Conservation (phyloP, 352 stramenopile genomes). For the Phytophthora syringae region DNA sequence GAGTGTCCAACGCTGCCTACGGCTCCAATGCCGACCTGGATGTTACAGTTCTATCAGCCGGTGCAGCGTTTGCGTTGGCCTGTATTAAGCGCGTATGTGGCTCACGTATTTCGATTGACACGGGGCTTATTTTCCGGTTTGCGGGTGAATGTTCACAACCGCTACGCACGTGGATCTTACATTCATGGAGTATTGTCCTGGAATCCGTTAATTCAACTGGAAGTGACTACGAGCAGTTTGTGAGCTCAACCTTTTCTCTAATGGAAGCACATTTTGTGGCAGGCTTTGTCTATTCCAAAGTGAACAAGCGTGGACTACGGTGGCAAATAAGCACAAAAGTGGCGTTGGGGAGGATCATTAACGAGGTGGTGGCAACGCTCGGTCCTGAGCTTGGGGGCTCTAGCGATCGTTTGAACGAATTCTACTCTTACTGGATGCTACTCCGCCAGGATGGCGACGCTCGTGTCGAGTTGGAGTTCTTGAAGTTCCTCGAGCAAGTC, state of each 20-base stretch:
- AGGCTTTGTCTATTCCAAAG: slow-evolving; percentile 78
- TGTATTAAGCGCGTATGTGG: slow-evolving; percentile 85
- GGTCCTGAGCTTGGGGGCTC: slow-evolving; percentile 59
- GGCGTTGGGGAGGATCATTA: slow-evolving; percentile 69
- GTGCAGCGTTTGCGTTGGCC: slow-evolving; percentile 75
- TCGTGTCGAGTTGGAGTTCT: slow-evolving; percentile 79
- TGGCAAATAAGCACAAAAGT: slow-evolving; percentile 68
- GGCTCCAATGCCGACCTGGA: slow-evolving; percentile 42
- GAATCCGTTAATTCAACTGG: slow-evolving; percentile 78
- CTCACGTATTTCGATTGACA: slow-evolving; percentile 79
- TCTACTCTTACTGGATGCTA: slow-evolving; percentile 76
- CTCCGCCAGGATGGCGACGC: slow-evolving; percentile 72
- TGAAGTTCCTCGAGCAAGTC: slow-evolving; percentile 86
- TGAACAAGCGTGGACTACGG: slow-evolving; percentile 55
- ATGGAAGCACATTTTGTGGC: slow-evolving; percentile 79
- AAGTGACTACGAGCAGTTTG: slow-evolving; percentile 85
- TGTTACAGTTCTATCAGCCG: slow-evolving; percentile 58
- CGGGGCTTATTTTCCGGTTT: slow-evolving; percentile 75
- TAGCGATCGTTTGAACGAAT: slow-evolving; percentile 57
- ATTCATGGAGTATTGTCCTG: slow-evolving; percentile 86
- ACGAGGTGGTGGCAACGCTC: slow-evolving; percentile 67
- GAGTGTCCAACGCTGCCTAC: slow-evolving; percentile 32
- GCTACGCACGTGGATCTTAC: slow-evolving; percentile 84
- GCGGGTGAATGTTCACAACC: slow-evolving; percentile 72
- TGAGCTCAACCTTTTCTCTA: slow-evolving; percentile 73